phyloP scores from a whole-genome alignment of 441 rosid species.

The Croton laevigatus region DNA sequence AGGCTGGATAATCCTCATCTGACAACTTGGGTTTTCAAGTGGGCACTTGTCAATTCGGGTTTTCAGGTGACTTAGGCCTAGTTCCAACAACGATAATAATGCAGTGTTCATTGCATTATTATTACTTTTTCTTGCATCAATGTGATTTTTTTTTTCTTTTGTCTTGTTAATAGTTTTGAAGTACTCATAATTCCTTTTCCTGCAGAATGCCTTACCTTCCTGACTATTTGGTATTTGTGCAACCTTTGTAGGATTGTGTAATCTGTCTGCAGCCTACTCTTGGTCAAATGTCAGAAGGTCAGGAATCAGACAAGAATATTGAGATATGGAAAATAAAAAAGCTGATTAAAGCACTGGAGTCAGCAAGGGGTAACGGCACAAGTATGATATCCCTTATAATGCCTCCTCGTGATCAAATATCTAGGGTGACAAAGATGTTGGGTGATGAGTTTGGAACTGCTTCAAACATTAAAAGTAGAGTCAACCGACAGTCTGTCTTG shows the following conservation, averaged over 20 bases:
- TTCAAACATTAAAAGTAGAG: conserved; percentile 77
- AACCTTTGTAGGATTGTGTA: conserved; percentile 6
- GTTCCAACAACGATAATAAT: no score
- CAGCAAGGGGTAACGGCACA: conserved; percentile 84
- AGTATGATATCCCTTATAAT: conserved; percentile 89
- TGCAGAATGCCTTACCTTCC: neutral
- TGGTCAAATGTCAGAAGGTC: conserved; percentile 57
- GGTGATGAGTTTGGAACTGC: conserved; percentile 89
- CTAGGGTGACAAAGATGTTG: conserved; percentile 82
- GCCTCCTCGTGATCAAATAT: conserved; percentile 89
- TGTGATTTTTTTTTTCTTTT: neutral
- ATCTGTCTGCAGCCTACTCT: conserved; percentile 8
- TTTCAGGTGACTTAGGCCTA: no score
- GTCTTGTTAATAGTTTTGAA: neutral
- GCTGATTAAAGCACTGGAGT: conserved; percentile 70
- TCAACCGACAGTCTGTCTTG: conserved; percentile 81
- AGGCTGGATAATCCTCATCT: no score
- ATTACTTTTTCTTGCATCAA: neutral
- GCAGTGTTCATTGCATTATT: neutral
- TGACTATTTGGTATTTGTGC: conserved; percentile 1
- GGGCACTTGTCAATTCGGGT: no score
- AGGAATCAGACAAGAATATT: conserved; percentile 75
- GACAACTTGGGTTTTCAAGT: no score
- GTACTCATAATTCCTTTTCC: neutral
- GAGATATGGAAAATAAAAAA: conserved; percentile 88